These are phyloP conservation scores for Pseudogymnoascus sp. DNA, from an alignment of 2,329 filamentous ascomycete genomes.

Conservation along the genomic window DNA sequence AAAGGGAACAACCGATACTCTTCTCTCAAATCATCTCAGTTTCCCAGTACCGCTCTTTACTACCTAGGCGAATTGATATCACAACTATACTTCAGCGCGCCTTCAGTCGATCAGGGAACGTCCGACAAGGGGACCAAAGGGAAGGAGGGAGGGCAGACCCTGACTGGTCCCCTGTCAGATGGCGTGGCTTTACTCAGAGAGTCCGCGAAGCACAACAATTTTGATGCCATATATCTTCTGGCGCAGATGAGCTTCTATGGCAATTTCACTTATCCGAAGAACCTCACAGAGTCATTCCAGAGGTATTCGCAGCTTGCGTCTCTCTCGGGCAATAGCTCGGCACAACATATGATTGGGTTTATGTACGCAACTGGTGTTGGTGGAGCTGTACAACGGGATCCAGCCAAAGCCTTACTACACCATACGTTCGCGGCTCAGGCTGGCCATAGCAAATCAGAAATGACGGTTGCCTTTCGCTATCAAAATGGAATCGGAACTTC, in stretches of 20 bases:
- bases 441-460: slow-evolving; percentile 78
- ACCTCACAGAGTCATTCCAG: slow-evolving; percentile 70
- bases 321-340: slow-evolving; percentile 76
- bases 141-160: slow-evolving; percentile 28
- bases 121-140: slow-evolving; percentile 16
- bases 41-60: slow-evolving; percentile 48
- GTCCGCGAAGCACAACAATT: slow-evolving; percentile 47
- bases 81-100: slow-evolving; percentile 56
- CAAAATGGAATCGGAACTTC: slow-evolving; percentile 77
- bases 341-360: slow-evolving; percentile 90
- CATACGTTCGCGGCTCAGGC: slow-evolving; percentile 86
- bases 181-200: slow-evolving; percentile 51
- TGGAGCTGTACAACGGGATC: slow-evolving; percentile 69
- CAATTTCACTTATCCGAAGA: slow-evolving; percentile 78
- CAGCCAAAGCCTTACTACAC: slow-evolving; percentile 85
- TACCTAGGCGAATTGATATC: slow-evolving; percentile 55
- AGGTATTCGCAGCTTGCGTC: slow-evolving; percentile 72
- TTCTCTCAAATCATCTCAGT: slow-evolving; percentile 44
- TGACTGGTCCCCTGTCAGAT: slow-evolving; percentile 43
- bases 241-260: slow-evolving; percentile 96
- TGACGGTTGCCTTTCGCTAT: slow-evolving; percentile 85
- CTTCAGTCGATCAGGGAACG: slow-evolving; percentile 26
- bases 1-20: slow-evolving; percentile 22
- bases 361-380: slow-evolving; percentile 93
- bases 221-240: slow-evolving; percentile 80